Conservation (phyloP, 768 basidiomycete genomes). For the Xerocomellus dryophilus region DNA sequence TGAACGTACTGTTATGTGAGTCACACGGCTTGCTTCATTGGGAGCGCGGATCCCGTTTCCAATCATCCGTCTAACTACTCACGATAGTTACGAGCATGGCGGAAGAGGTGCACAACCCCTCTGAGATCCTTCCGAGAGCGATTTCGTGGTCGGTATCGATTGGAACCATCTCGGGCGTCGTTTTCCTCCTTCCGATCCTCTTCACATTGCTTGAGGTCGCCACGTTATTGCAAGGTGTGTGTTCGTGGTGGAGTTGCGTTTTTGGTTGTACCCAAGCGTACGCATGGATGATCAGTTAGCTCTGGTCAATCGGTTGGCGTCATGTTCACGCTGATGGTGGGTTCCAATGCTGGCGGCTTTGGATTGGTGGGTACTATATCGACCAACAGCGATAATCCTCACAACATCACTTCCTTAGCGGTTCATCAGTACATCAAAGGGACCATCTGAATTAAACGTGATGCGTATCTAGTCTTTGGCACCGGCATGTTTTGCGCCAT, state of each 20-base stretch:
- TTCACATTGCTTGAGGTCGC: slow-evolving; percentile 61
- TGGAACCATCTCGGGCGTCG: slow-evolving; percentile 46
- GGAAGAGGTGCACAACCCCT: slow-evolving; percentile 62
- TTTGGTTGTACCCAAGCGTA: slow-evolving; percentile 2
- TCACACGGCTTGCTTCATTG: no score
- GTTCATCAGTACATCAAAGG: slow-evolving; percentile 38
- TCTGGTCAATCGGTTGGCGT: slow-evolving; percentile 63
- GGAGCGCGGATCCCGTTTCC: neutral
- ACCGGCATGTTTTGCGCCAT: slow-evolving; percentile 61
- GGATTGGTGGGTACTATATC: slow-evolving; percentile 45
- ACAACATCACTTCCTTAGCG: slow-evolving; percentile 24
- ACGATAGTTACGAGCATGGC: slow-evolving; percentile 58
- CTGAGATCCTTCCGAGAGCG: slow-evolving; percentile 51
- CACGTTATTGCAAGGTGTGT: slow-evolving; percentile 49
- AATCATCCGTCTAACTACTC: neutral
- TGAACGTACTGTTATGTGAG: no score
- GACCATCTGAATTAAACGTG: no score
- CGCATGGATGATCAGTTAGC: slow-evolving; percentile 37
- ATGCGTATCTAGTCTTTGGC: slow-evolving; percentile 43
- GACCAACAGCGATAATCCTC: slow-evolving; percentile 1
- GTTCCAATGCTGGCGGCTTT: slow-evolving; percentile 58
- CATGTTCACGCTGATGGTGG: slow-evolving; percentile 61
- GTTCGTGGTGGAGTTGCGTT: slow-evolving; percentile 1
- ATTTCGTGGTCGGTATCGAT: slow-evolving; percentile 55
- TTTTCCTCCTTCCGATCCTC: slow-evolving; percentile 59